Evolutionary conservation across 768 basidiomycete species (phyloP).

Genomic region (Serendipita vermifera): DNA sequence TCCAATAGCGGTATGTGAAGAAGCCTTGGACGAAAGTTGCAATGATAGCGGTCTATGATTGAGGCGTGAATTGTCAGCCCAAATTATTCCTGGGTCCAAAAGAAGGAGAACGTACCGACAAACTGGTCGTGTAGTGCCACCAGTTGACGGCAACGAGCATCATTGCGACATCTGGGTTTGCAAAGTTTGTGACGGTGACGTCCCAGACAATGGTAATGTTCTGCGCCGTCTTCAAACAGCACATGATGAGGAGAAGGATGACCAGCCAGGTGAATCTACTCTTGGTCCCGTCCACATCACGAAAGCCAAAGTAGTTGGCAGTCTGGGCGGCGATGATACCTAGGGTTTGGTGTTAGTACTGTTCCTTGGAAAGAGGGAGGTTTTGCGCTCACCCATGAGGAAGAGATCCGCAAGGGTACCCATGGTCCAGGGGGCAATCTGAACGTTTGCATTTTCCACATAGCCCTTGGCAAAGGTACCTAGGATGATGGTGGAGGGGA

Average conservation of each 20-base stretch:
- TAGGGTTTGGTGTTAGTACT: no score
- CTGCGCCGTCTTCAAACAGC: background rate
- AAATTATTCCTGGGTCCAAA: no score
- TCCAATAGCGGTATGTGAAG: slow-evolving; percentile 5
- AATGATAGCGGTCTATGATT: slow-evolving; percentile 4
- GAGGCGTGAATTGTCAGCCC: no score
- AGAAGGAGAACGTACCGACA: background rate
- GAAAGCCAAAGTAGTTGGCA: background rate
- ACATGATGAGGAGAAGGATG: background rate
- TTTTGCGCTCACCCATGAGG: background rate
- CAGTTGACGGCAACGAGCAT: slow-evolving; percentile 3
- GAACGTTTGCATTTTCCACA: slow-evolving; percentile 3
- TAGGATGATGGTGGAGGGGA: slow-evolving; percentile 6
- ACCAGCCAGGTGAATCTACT: background rate
- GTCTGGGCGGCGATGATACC: slow-evolving; percentile 2
- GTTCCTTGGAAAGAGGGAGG: no score
- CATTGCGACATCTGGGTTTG: background rate
- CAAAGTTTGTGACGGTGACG: background rate
- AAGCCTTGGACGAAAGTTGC: slow-evolving; percentile 2
- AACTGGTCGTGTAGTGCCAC: background rate
- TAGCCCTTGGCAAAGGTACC: background rate
- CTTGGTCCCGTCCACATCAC: background rate
- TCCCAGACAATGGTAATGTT: slow-evolving; percentile 1
- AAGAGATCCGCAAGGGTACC: slow-evolving; percentile 7
- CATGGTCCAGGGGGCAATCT: slow-evolving; percentile 4